Evolutionary conservation across 2,329 filamentous ascomycete genomes (phyloP), one percentile per base, ranked within the genome.

Genomic region (Didymella glomerata): DNA sequence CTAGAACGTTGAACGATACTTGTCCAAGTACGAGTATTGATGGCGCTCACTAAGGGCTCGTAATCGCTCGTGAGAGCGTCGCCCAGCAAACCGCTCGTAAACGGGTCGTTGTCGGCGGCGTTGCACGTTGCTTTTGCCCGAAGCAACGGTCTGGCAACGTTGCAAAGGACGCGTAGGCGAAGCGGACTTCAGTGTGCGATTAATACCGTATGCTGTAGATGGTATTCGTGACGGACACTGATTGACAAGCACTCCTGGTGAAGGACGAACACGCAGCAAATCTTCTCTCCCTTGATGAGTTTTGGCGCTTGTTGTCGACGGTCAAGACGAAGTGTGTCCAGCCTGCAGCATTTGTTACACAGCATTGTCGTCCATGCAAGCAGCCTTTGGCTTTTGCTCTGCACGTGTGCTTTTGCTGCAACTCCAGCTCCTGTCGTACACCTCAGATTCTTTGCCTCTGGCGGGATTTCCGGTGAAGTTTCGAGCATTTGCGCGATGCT

Each of bases 321-420:
- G 6, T 41, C 32, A 32, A 32, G 42, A 16, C 13, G 36, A 42
- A 27, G 10, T 46, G 48, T 44, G 38, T 30, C n/a, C 34, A 44
- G 34, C 20, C 36, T 48, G 42, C 28, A 41, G 20, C 16, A 13
- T 10, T n/a, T 22, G 45, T 53, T 20, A 25, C 44, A 58, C 49
- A 27, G 36, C 55, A 49, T 58, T 16, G 27, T 11, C 18, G 14
- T 36, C 20, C 20, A 46, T 50, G 41, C 48, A 51, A 38, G n/a
- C 24, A 36, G 30, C 24, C 13, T 22, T 22, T 27, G 20, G n/a
- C 24, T 41, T 24, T 18, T 52, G 36, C 22, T 18, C n/a, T 22
- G 55, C 48, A 57, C 48, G 44, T 45, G 30, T 48, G 49, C 36
- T 45, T 53, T 53, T 48, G 48, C 36, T 42, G 44, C 48, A 46